phyloP scores from a whole-genome alignment of 1,284 basidiomycete species.

The Entoloma clypeatum region DNA sequence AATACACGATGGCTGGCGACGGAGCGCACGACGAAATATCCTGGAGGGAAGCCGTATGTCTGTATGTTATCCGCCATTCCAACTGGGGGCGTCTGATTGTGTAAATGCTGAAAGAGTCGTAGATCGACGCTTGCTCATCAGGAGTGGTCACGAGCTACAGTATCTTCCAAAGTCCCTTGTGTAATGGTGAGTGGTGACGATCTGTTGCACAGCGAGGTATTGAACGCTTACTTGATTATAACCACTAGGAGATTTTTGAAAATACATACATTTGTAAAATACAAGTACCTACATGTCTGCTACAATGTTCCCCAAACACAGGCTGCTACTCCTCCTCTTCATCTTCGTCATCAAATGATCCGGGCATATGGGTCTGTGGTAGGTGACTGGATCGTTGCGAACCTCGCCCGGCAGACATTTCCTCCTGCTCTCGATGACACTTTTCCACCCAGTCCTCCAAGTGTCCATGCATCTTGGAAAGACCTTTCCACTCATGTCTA shows the following conservation, averaged over 20 bases:
- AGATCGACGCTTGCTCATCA: no score
- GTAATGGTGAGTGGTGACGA: no score
- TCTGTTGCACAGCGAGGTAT: no score
- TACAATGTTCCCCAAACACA: no score
- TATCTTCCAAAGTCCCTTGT: no score
- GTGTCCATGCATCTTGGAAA: slow-evolving; percentile 63
- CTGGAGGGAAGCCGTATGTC: slow-evolving; percentile 62
- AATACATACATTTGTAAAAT: no score
- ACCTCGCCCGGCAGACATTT: slow-evolving; percentile 20
- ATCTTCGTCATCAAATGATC: slow-evolving; percentile 27
- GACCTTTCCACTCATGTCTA: slow-evolving; percentile 91
- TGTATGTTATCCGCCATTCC: slow-evolving; percentile 22
- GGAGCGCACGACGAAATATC: slow-evolving; percentile 73
- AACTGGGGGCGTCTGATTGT: no score
- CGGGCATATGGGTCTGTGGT: slow-evolving; percentile 25
- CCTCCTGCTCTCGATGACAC: slow-evolving; percentile 31
- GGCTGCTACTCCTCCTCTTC: slow-evolving; percentile 21
- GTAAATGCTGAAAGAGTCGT: no score
- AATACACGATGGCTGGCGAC: slow-evolving; percentile 55
- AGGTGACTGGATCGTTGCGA: slow-evolving; percentile 21
- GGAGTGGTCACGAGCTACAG: no score
- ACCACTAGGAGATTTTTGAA: no score
- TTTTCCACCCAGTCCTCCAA: slow-evolving; percentile 79
- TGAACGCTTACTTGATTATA: no score
- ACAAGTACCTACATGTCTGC: no score